Percentiles rank a stretch among this genome's conserved stretches.
Evolutionary conservation across 805 yeast genomes (phyloP).

Genomic region (Metschnikowia hibisci): DNA sequence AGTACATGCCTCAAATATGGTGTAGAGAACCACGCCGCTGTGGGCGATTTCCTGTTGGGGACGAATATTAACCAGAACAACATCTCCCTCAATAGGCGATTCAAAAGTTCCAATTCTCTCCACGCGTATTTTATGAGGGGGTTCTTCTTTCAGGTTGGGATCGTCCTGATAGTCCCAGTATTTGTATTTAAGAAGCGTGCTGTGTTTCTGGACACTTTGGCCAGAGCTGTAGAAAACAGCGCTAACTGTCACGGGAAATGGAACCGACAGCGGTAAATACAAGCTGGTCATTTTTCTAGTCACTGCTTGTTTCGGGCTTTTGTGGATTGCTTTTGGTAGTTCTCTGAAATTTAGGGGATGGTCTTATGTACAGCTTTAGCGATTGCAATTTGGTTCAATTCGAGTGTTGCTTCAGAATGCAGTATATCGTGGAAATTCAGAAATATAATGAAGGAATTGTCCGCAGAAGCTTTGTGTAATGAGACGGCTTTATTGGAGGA

Average conservation of each 20-base stretch:
- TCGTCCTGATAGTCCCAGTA: constrained; percentile 64
- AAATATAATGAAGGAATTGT: too few species aligned
- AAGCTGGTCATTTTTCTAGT: constrained; percentile 48
- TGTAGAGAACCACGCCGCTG: constrained; percentile 42
- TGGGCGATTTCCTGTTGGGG: constrained; percentile 61
- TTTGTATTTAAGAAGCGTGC: constrained; percentile 55
- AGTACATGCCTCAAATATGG: constrained; percentile 75
- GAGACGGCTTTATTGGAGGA: background rate
- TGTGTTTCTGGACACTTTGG: constrained; percentile 46
- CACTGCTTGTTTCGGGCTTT: too few species aligned
- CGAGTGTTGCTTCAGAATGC: too few species aligned
- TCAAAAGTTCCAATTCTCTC: constrained; percentile 77
- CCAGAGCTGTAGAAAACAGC: constrained; percentile 45
- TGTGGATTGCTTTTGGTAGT: too few species aligned
- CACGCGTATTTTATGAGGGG: constrained; percentile 48
- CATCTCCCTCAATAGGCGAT: constrained; percentile 72
- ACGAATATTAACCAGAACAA: constrained; percentile 47
- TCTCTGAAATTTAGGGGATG: too few species aligned
- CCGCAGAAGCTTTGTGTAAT: background rate
- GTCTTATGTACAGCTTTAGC: too few species aligned
- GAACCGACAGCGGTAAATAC: constrained; percentile 56
- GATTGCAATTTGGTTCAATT: too few species aligned
- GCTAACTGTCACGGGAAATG: constrained; percentile 65
- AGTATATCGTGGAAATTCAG: too few species aligned
- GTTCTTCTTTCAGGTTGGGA: constrained; percentile 42